Percentiles rank a stretch among this genome's conserved stretches.
These are phyloP conservation scores for Gastrolobium villosum DNA, from an alignment of 306 rosid genomes.

Conservation along the genomic window DNA sequence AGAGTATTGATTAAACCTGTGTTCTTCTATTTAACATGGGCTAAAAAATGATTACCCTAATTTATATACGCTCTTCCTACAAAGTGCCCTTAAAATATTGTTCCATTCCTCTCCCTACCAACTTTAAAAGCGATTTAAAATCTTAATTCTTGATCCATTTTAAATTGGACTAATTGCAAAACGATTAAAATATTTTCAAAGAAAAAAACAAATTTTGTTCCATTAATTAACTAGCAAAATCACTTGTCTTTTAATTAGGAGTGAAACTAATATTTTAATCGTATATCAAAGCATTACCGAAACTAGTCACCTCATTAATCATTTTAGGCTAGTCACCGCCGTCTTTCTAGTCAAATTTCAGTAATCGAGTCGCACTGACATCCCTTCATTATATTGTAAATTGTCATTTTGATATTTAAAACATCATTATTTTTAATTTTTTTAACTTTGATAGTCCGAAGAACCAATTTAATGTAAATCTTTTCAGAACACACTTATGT, in stretches of 20 bases:
- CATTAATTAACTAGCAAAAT: background rate
- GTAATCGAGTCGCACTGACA: background rate
- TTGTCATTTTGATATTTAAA: background rate
- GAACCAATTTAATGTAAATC: background rate
- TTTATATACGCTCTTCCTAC: no score
- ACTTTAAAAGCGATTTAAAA: no score
- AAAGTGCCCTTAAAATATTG: no score
- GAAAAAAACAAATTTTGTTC: no score
- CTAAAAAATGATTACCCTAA: no score
- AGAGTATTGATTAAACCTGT: no score
- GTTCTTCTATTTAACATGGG: no score
- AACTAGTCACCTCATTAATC: background rate
- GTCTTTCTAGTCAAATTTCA: background rate
- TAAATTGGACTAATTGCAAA: no score
- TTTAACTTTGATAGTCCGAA: background rate
- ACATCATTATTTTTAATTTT: background rate
- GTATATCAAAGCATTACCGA: background rate
- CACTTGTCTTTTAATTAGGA: background rate
- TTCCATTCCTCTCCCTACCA: no score
- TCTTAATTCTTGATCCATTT: no score
- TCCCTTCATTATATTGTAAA: background rate
- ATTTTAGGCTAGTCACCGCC: no score
- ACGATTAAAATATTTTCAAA: no score
- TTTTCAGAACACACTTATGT: background rate
- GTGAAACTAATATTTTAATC: background rate